Conservation (phyloP, 2,329 filamentous ascomycete genomes). For the Fusarium oxysporum region DNA sequence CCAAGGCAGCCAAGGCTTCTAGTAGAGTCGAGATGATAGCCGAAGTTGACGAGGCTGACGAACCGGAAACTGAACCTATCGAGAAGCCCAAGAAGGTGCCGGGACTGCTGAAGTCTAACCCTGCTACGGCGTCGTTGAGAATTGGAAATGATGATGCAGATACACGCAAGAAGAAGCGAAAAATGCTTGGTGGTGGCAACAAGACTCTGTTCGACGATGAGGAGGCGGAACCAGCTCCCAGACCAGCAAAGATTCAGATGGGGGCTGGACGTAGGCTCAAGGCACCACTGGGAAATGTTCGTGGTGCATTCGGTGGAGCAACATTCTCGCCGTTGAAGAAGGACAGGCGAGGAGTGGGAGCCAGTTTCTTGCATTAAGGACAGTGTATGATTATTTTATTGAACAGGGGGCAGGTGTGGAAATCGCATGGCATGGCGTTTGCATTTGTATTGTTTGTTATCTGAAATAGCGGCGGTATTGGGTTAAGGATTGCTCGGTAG, state of each 20-base stretch:
- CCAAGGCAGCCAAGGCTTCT: conserved; percentile 43
- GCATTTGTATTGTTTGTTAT: not conserved
- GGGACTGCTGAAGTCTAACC: conserved; percentile 25
- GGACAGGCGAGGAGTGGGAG: conserved; percentile 71
- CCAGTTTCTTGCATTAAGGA: conserved; percentile 66
- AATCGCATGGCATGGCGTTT: conserved; percentile 38
- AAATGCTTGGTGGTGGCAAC: conserved; percentile 71
- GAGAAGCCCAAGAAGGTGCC: conserved; percentile 22
- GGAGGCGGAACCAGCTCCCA: conserved; percentile 58
- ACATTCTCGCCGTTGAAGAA: conserved; percentile 80
- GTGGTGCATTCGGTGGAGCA: conserved; percentile 62
- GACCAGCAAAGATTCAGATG: conserved; percentile 50
- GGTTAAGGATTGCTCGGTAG: not conserved
- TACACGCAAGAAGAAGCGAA: conserved; percentile 77
- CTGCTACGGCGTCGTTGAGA: conserved; percentile 5
- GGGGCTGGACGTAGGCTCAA: conserved; percentile 47
- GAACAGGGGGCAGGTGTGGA: not conserved
- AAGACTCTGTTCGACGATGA: conserved; percentile 79
- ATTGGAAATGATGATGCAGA: conserved; percentile 50
- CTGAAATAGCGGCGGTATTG: not conserved
- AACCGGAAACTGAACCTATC: conserved; percentile 48
- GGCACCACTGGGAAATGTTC: conserved; percentile 54
- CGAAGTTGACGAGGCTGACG: conserved; percentile 51
- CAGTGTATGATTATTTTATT: not conserved
- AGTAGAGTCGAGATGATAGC: conserved; percentile 54